Percentiles rank a stretch among this genome's conserved stretches.
Evolutionary conservation across 2,329 filamentous ascomycete genomes (phyloP).

Genomic region (Escovopsis sp.): DNA sequence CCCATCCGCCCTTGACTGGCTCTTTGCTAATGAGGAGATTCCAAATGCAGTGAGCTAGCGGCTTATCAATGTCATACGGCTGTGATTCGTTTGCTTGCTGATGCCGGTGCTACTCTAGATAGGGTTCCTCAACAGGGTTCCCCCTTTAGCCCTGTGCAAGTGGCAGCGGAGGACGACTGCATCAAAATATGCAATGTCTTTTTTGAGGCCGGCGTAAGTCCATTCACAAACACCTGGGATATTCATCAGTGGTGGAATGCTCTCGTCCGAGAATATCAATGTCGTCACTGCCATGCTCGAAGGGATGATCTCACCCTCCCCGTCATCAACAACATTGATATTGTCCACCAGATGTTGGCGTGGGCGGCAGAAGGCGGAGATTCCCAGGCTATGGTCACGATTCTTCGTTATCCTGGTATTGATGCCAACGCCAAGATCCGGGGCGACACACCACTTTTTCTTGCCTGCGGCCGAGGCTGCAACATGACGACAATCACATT

Average conservation of each 20-base stretch:
- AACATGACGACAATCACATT: constrained; percentile 9
- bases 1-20: background rate
- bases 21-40: no score
- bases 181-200: no score
- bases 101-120: constrained; percentile 9
- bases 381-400: constrained; percentile 11
- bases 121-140: no score
- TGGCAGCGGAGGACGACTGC: no score
- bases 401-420: constrained; percentile 17
- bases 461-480: constrained; percentile 1
- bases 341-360: constrained; percentile 13
- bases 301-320: constrained; percentile 5
- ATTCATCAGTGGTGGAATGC: no score
- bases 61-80: constrained; percentile 10
- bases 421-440: constrained; percentile 15
- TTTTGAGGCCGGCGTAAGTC: no score
- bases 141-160: no score
- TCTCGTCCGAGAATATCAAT: no score
- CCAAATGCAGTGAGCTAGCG: constrained; percentile 10
- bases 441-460: constrained; percentile 11
- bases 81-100: constrained; percentile 9
- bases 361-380: constrained; percentile 11
- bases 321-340: constrained; percentile 10
- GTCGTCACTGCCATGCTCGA: no score
- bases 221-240: no score